Base-by-base conservation (phyloP, 306 rosid species). In the Arachis hypogaea region DNA sequence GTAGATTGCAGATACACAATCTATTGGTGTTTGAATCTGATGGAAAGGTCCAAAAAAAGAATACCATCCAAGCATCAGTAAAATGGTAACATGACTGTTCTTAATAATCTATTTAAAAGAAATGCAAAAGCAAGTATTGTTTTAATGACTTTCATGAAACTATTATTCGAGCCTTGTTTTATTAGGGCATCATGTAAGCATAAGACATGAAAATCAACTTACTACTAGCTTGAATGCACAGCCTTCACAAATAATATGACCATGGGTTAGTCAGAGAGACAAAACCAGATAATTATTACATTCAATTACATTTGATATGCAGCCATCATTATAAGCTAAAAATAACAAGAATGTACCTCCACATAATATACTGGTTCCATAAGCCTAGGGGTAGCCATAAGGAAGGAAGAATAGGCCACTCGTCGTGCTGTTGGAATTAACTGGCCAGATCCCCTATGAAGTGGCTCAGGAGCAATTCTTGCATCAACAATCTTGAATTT, bases 401-500 rank as follows among this genome's bases (percentile, higher is more conserved):
- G 93, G 88, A 94, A 94, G 66, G 96, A 70, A 5, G 99, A 94
- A 81, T 93, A 93, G 69, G 97, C 98, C 81, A 93, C 97, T 51
- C 97, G 97, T 11, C 97, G 73, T 51, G 96, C 86, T 4, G 98
- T 88, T 58, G 98, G 96, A 80, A 91, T 93, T 83, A 93, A 82
- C 78, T 93, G 98, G 75, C 97, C 96, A 69, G 97, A 91, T 65
- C 96, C 98, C 18, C 97, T 86, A 80, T 94, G 92, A 72, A 90
- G 87, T 43, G 95, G 88, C 76, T 94, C 99, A 38, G 93, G 88
- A 40, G 99, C 99, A 80, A 94, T 90, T 81, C 81, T 94, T 29
- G 99, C 99, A 82, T 94, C 99, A 87, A 94, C 99, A 70, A 94
- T 94, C 86, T 94, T 94, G 89, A 94, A 92, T 84, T 94, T 92